phyloP scores from a whole-genome alignment of 2,329 filamentous ascomycete species.

The Teratosphaeriaceae sp. region DNA sequence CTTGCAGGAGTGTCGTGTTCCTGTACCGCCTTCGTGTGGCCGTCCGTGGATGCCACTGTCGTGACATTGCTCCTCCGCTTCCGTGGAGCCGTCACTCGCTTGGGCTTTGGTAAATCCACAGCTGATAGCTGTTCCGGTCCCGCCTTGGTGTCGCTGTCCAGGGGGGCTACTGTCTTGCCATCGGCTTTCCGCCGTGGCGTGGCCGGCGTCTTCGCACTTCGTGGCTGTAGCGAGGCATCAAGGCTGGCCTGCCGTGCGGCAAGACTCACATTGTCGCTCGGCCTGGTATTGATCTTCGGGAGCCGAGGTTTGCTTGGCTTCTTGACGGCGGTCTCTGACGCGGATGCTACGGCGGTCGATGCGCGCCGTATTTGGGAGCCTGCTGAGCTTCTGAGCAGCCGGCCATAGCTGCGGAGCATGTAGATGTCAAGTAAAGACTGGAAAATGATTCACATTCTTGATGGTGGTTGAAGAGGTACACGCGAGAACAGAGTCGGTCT shows the following conservation, averaged over 20 bases:
- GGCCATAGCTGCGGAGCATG: slow-evolving; percentile 11
- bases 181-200: background rate
- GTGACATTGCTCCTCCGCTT: too few relatives aligned
- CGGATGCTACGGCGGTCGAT: background rate
- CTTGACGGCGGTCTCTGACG: background rate
- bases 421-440: background rate
- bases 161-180: background rate
- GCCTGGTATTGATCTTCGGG: background rate
- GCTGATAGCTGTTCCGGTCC: too few relatives aligned
- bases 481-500: background rate
- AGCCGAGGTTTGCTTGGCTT: background rate
- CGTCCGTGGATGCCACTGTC: too few relatives aligned
- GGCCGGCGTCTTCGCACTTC: background rate
- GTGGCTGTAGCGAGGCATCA: background rate
- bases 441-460: background rate
- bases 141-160: too few relatives aligned
- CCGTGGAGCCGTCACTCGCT: too few relatives aligned
- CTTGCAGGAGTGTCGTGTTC: too few relatives aligned
- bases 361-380: background rate
- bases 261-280: background rate
- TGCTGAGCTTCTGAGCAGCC: slow-evolving; percentile 4
- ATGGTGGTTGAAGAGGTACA: background rate
- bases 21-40: too few relatives aligned
- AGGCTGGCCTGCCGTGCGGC: background rate
- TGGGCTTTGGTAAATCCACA: too few relatives aligned